Conservation (phyloP, 345 rosid genomes). For the Streptanthus diversifolius region DNA sequence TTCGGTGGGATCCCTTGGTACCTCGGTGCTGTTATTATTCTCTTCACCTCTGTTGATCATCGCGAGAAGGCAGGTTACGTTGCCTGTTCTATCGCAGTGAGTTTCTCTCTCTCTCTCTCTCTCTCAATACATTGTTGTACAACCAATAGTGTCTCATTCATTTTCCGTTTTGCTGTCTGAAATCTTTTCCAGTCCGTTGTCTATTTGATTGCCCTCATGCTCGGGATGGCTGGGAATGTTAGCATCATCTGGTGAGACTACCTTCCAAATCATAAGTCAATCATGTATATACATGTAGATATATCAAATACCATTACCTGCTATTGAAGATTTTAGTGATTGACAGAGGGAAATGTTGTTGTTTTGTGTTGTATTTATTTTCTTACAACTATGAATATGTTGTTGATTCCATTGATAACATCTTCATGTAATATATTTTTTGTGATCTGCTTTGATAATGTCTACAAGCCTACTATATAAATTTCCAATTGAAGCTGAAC, state of each 20-base stretch:
- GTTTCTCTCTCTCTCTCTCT: conserved; percentile 23
- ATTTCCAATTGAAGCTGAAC: background rate
- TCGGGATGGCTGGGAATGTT: conserved; percentile 54
- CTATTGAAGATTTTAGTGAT: background rate
- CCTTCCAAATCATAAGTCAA: background rate
- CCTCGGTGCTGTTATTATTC: conserved; percentile 57
- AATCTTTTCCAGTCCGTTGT: conserved; percentile 52
- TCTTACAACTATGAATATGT: background rate
- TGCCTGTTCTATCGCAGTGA: conserved; percentile 76
- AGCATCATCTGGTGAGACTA: conserved; percentile 42
- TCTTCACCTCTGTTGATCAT: conserved; percentile 53
- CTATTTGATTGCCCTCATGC: conserved; percentile 51
- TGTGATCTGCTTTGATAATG: background rate
- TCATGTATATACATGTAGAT: background rate
- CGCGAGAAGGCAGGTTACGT: conserved; percentile 85
- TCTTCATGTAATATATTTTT: conserved; percentile 5
- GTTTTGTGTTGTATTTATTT: background rate
- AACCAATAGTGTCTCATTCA: conserved; percentile 2
- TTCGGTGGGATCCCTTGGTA: conserved; percentile 91
- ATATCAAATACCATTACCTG: background rate
- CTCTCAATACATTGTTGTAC: background rate
- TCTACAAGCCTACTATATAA: background rate
- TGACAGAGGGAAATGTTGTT: background rate
- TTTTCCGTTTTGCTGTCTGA: background rate
- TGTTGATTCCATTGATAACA: conserved; percentile 6